Evolutionary conservation across 2,329 filamentous ascomycete species (phyloP).

Genomic region (Aureobasidium namibiae): DNA sequence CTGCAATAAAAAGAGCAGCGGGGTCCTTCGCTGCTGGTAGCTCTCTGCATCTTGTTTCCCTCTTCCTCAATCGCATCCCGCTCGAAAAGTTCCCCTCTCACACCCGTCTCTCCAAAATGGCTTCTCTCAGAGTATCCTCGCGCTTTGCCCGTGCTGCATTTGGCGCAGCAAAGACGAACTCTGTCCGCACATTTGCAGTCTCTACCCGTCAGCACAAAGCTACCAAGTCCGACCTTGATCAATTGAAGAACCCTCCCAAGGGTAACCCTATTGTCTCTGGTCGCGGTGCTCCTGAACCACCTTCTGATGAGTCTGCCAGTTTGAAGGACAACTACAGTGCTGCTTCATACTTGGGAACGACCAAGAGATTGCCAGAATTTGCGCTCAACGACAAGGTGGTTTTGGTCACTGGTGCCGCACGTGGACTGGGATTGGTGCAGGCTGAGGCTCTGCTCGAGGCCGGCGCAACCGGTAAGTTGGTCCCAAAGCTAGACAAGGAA

Average conservation of each 20-base stretch:
- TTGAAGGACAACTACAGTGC: conserved; percentile 24
- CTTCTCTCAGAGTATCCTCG: background rate
- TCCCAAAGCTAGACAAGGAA: background rate
- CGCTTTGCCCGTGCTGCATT: background rate
- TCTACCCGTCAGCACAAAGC: background rate
- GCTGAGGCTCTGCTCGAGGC: conserved; percentile 67
- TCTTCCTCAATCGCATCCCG: background rate
- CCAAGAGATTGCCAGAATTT: conserved; percentile 59
- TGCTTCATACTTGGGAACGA: conserved; percentile 28
- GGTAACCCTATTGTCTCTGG: conserved; percentile 24
- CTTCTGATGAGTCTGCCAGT: conserved; percentile 23
- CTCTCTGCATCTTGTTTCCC: background rate
- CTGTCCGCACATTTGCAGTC: background rate
- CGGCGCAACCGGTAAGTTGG: conserved; percentile 52
- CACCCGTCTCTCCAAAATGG: background rate
- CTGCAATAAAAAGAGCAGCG: conserved; percentile 1
- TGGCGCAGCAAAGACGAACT: background rate
- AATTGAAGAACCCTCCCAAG: conserved; percentile 22
- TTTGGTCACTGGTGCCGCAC: conserved; percentile 61
- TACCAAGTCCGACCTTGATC: conserved; percentile 1
- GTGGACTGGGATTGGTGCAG: conserved; percentile 65
- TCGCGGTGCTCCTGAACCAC: conserved; percentile 24
- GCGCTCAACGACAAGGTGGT: conserved; percentile 63
- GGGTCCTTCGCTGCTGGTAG: background rate
- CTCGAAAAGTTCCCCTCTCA: background rate